Percentiles rank a stretch among this genome's conserved stretches.
These are phyloP conservation scores for Kernera saxatilis DNA, from an alignment of 345 rosid genomes.

Conservation along the genomic window DNA sequence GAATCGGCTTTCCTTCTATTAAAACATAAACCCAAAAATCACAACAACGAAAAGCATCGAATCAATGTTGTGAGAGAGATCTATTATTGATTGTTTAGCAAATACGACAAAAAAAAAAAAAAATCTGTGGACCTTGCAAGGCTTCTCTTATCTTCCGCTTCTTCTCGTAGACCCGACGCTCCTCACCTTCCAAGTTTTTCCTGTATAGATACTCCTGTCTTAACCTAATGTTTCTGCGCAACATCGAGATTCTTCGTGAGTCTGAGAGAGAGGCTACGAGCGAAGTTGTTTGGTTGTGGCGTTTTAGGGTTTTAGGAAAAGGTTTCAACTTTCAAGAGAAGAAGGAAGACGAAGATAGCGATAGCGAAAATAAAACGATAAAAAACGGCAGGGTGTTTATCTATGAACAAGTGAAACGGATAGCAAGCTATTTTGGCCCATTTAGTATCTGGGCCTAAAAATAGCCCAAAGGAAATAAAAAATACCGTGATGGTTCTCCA, in stretches of 20 bases:
- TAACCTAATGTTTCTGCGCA: conserved; percentile 67
- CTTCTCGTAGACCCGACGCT: conserved; percentile 66
- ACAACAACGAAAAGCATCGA: neutral
- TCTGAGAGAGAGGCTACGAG: neutral
- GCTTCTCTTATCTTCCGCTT: conserved; percentile 88
- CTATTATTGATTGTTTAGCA: neutral
- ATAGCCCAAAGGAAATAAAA: neutral
- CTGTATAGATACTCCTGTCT: conserved; percentile 81
- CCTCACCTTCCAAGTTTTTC: conserved; percentile 92
- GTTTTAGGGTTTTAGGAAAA: conserved; percentile 25
- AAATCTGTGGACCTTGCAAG: conserved; percentile 46
- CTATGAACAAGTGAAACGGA: neutral
- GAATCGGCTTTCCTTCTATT: conserved; percentile 90
- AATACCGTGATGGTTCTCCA: too few species aligned
- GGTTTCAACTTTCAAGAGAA: neutral
- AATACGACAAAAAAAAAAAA: neutral
- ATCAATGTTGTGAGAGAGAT: neutral
- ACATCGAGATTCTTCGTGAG: conserved; percentile 34
- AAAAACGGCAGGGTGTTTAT: conserved; percentile 20
- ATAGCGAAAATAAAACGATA: neutral
- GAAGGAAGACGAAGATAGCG: neutral
- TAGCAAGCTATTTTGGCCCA: neutral
- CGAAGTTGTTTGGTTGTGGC: neutral
- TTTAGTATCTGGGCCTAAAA: neutral
- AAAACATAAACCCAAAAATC: neutral